Evolutionary conservation across 1,284 basidiomycete species (phyloP).

Genomic region (Kwoniella shivajii): DNA sequence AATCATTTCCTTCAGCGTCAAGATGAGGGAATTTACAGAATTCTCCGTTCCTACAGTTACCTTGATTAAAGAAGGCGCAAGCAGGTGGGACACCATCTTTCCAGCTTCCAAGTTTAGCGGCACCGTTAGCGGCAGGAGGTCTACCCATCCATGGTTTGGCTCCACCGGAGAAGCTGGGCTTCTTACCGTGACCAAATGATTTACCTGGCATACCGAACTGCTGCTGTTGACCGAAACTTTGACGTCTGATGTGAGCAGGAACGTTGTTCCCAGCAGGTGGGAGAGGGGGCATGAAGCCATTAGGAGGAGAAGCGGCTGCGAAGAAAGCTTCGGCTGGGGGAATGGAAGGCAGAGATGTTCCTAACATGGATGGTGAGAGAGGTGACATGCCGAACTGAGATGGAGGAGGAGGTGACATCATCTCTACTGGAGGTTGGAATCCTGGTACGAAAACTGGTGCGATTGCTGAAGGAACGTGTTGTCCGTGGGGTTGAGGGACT

Average conservation of each 20-base stretch:
- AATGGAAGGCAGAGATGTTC: constrained; percentile 36
- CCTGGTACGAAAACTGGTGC: constrained; percentile 35
- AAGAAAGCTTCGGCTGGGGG: constrained; percentile 46
- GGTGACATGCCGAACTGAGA: constrained; percentile 35
- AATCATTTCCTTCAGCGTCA: constrained; percentile 49
- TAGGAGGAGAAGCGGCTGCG: constrained; percentile 38
- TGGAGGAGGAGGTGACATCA: constrained; percentile 29
- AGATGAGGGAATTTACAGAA: constrained; percentile 55
- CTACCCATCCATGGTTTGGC: constrained; percentile 32
- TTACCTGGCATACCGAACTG: constrained; percentile 26
- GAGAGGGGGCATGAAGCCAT: constrained; percentile 21
- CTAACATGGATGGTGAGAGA: constrained; percentile 43
- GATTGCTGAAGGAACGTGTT: constrained; percentile 24
- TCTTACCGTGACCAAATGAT: constrained; percentile 45
- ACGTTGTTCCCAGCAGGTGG: constrained; percentile 15
- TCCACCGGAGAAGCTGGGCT: constrained; percentile 50
- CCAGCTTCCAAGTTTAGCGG: constrained; percentile 43
- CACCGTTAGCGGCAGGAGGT: constrained; percentile 5
- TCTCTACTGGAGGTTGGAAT: constrained; percentile 23
- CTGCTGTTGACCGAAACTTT: constrained; percentile 31
- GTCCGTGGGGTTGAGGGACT: constrained; percentile 4
- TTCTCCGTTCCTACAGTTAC: constrained; percentile 53
- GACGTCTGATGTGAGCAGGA: constrained; percentile 24
- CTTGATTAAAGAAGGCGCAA: constrained; percentile 52
- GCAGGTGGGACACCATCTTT: constrained; percentile 54